A percentile compares a stretch with the other conserved stretches of the same genome.
Conservation (phyloP, 371 early-diverging fungal genomes). For the Mucor ambiguus region DNA sequence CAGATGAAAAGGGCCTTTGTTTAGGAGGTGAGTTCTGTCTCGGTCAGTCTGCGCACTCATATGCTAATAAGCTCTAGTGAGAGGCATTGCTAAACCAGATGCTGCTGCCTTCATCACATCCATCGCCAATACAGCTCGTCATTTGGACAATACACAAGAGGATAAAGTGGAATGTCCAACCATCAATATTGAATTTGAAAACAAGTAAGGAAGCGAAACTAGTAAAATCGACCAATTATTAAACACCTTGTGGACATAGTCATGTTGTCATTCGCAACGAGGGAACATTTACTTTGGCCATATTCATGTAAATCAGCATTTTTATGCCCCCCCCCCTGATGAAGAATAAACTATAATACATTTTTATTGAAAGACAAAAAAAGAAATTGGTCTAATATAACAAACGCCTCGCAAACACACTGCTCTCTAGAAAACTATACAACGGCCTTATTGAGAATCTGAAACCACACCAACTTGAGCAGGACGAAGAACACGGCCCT, state of each 20-base stretch:
- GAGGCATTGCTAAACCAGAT: slow-evolving; percentile 46
- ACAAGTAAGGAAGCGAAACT: slow-evolving; percentile 24
- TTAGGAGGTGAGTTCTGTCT: slow-evolving; percentile 37
- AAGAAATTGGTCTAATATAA: slow-evolving; percentile 1
- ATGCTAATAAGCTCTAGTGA: slow-evolving; percentile 16
- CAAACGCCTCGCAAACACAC: background rate
- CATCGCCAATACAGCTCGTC: slow-evolving; percentile 40
- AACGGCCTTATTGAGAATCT: slow-evolving; percentile 29
- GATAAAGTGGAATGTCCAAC: slow-evolving; percentile 47
- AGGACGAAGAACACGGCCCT: slow-evolving; percentile 92
- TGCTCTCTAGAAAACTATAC: background rate
- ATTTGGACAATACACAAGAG: slow-evolving; percentile 31
- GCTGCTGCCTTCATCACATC: slow-evolving; percentile 44
- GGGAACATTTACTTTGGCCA: slow-evolving; percentile 48
- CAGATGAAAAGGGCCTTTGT: slow-evolving; percentile 49
- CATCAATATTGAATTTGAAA: slow-evolving; percentile 46
- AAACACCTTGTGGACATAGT: slow-evolving; percentile 17
- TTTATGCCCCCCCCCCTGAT: background rate
- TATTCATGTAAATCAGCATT: slow-evolving; percentile 34
- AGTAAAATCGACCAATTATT: background rate
- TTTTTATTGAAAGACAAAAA: background rate
- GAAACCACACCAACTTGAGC: slow-evolving; percentile 97
- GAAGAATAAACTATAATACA: background rate
- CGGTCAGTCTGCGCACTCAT: background rate
- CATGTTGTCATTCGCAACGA: slow-evolving; percentile 48